Base-by-base conservation (phyloP, 768 basidiomycete species). In the Agrocybe pediades region DNA sequence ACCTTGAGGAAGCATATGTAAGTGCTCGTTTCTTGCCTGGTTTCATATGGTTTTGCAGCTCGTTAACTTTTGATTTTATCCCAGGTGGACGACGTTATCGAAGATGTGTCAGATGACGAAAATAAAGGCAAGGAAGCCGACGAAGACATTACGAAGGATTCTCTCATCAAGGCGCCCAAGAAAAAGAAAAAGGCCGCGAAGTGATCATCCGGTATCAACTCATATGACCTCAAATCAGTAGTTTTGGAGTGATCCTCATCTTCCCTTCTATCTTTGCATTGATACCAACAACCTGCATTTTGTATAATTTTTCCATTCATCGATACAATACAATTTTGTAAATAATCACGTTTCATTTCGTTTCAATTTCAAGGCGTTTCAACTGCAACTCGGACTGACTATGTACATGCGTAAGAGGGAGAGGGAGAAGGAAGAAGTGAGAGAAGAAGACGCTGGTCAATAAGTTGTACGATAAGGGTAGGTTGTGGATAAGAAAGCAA, bases 1-100 rank as follows among this genome's bases (percentile, higher is more conserved):
- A 98, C 71, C 78, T 94, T 17, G 96, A 98, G 66, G 96, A 98
- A 46, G 95, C 87, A 0, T 90, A 87, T 58, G 93, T 69, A 58
- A 59, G 67, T 57, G 11, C 13, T 53, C 29, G 41, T n/a, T n/a
- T 33, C 5, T n/a, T 49, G 8, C 15, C 29, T 36, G 13, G 41
- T 44, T 41, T 41, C 9, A 30, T 36, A 15, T 33, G 26, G 17
- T 21, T 19, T 26, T n/a, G 9, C 40, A 17, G 21, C 40, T 58
- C 40, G 57, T 46, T 30, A 20, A 26, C 29, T 46, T 41, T 30
- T 8, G 9, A 51, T 53, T 56, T 45, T 20, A 39, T 11, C 46
- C 11, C 46, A 69, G 66, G 63, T 69, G 29, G 71, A 73, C 58
- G 70, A 71, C 48, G 57, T 64, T 23, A 53, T 60, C 40, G 64